These are phyloP conservation scores for Ensete ventricosum DNA, from an alignment of 176 grass and related monocot genomes.

Conservation along the genomic window DNA sequence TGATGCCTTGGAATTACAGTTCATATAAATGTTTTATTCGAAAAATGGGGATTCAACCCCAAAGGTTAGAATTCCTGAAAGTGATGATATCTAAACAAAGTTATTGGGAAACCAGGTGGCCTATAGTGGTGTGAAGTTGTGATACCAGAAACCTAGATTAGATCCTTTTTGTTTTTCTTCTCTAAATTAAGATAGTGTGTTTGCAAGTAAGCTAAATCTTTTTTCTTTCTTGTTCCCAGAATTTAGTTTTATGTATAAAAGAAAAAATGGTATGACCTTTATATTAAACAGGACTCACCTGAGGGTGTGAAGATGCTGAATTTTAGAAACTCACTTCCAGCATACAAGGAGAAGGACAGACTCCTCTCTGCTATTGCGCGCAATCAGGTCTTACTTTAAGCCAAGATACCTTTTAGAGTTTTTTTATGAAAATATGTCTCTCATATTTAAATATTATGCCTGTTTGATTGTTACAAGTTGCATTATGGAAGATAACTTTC, in stretches of 20 bases:
- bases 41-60: too few species aligned
- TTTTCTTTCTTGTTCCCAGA: conserved; percentile 6
- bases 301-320: conserved; percentile 72
- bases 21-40: too few species aligned
- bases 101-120: not conserved
- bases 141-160: not conserved
- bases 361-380: conserved; percentile 79
- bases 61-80: not conserved
- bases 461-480: too few species aligned
- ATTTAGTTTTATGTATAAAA: not conserved
- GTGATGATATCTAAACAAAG: not conserved
- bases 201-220: too few species aligned
- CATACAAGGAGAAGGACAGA: conserved; percentile 85
- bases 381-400: conserved; percentile 57
- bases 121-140: not conserved
- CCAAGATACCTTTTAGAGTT: not conserved
- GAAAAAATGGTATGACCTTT: conserved; percentile 3
- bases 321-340: conserved; percentile 75
- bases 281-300: conserved; percentile 64
- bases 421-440: not conserved
- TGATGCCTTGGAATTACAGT: too few species aligned
- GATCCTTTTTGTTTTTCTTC: not conserved
- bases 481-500: too few species aligned
- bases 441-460: not conserved
- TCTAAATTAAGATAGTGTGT: too few species aligned